A percentile compares a stretch with the other conserved stretches of the same genome.
These are phyloP conservation scores for Debaryomycetaceae sp. DNA, from an alignment of 1,139 yeast genomes.

Conservation along the genomic window DNA sequence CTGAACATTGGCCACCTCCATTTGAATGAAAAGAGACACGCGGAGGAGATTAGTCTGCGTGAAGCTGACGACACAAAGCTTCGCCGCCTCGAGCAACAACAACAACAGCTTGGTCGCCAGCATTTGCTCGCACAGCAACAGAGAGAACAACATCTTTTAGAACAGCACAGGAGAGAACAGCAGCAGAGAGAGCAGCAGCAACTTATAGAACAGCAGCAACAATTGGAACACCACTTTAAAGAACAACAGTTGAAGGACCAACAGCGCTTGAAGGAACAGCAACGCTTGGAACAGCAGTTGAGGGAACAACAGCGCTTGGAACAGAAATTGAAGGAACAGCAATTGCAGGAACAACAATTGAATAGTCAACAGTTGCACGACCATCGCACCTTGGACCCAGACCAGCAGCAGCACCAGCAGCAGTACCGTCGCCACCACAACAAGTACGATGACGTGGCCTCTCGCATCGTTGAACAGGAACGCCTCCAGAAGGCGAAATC, in stretches of 20 bases:
- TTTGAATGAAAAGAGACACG: neutral
- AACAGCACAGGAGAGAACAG: constrained; percentile 2
- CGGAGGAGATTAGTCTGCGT: too few species aligned
- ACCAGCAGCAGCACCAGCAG: constrained; percentile 1
- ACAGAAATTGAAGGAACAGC: neutral
- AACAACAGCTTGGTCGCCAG: too few species aligned
- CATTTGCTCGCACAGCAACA: too few species aligned
- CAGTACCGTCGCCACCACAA: constrained; percentile 1
- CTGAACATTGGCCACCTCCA: too few species aligned
- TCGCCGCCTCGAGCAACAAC: too few species aligned
- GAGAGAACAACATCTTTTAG: constrained; percentile 4
- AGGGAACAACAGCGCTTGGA: neutral
- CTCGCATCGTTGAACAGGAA: constrained; percentile 57
- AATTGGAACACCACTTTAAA: constrained; percentile 1
- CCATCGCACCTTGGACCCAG: too few species aligned
- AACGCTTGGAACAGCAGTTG: too few species aligned
- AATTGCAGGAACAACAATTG: neutral
- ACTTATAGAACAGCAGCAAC: constrained; percentile 1
- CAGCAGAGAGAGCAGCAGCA: constrained; percentile 1
- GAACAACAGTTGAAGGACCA: too few species aligned
- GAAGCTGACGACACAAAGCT: too few species aligned
- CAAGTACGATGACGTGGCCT: constrained; percentile 43
- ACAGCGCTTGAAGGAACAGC: too few species aligned
- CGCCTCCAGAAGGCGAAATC: constrained; percentile 23
- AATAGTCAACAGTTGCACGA: too few species aligned